Base-by-base conservation (phyloP, 208 protist species). In the Strigomonas culicis region DNA sequence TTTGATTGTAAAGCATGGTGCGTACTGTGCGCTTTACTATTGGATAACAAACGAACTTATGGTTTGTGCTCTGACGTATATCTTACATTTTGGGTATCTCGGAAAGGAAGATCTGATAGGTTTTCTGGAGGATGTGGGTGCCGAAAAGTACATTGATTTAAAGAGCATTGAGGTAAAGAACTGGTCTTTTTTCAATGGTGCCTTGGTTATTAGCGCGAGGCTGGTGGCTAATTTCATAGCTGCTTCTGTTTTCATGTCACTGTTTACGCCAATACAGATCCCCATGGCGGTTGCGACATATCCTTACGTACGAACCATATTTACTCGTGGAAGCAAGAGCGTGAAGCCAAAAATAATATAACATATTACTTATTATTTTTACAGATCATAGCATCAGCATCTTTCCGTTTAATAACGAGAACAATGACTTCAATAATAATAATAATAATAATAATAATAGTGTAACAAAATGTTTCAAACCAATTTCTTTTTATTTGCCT, bases 151-250 rank as follows among this genome's bases (percentile, higher is more conserved):
- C 68, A 39, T 83, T 1, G 67, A 84, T 22, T 43, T 88, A 6
- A 55, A 72, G 4, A 57, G 59, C 0, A 51, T 79, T 0, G 76
- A 84, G 49, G 55, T 60, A 1, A 84, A 79, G 49, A 78, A 57
- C 46, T 88, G 78, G 75, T 71, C 64, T 4, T 70, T 88, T 27
- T 80, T 78, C 25, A 58, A 70, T 25, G 78, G 61, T 4, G 59
- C 24, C 19, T 1, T 88, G 4, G 69, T 61, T 1, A 68, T 88
- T 22, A 82, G 71, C 46, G 74, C 82, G 11, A 69, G 75, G 10
- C 59, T 88, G 1, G 41, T 88, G 0, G 75, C 77, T 1, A 81
- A 88, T 58, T 88, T 84, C 34, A 76, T 68, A n/a, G 69, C 75
- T 17, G 77, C 82, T 0, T 88, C 82, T 0, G 15, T 82, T 6